Conservation (phyloP, 345 rosid species). For the Citrus hindsii region DNA sequence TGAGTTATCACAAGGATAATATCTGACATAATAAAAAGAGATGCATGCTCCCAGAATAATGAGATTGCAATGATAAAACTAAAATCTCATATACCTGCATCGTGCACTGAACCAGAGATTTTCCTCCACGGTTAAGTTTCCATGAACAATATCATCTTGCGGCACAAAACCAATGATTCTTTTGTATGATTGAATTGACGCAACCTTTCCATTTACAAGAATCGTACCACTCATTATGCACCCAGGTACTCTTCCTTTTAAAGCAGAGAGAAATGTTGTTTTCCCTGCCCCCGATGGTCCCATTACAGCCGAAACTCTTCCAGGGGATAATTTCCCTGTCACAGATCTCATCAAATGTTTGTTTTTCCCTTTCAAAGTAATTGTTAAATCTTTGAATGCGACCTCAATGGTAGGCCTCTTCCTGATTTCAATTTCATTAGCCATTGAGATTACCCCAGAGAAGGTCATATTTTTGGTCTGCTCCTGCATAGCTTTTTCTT, state of each 20-base stretch:
- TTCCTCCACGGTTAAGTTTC: constrained; percentile 95
- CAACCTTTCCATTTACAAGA: constrained; percentile 82
- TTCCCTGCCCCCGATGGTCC: constrained; percentile 99
- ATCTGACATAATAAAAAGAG: not conserved
- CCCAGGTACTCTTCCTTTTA: constrained; percentile 84
- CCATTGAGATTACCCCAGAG: constrained; percentile 89
- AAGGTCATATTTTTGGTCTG: constrained; percentile 81
- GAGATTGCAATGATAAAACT: not conserved
- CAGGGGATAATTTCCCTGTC: constrained; percentile 86
- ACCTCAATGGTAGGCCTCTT: constrained; percentile 84
- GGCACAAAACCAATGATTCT: constrained; percentile 95
- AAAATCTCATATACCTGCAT: constrained; percentile 64
- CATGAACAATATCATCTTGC: constrained; percentile 98
- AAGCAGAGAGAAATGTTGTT: constrained; percentile 91
- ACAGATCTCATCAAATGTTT: constrained; percentile 83
- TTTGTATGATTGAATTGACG: constrained; percentile 80
- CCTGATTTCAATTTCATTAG: constrained; percentile 59
- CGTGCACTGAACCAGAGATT: constrained; percentile 99
- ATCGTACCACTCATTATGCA: constrained; percentile 69
- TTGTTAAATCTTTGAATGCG: constrained; percentile 73
- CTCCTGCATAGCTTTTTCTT: constrained; percentile 89
- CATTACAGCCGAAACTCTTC: constrained; percentile 95
- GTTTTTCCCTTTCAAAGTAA: constrained; percentile 75
- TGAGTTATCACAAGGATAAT: not conserved
- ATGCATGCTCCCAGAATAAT: not conserved